A percentile compares a stretch with the other conserved stretches of the same genome.
phyloP scores from a whole-genome alignment of 345 rosid species.

The Lepidium africanum region DNA sequence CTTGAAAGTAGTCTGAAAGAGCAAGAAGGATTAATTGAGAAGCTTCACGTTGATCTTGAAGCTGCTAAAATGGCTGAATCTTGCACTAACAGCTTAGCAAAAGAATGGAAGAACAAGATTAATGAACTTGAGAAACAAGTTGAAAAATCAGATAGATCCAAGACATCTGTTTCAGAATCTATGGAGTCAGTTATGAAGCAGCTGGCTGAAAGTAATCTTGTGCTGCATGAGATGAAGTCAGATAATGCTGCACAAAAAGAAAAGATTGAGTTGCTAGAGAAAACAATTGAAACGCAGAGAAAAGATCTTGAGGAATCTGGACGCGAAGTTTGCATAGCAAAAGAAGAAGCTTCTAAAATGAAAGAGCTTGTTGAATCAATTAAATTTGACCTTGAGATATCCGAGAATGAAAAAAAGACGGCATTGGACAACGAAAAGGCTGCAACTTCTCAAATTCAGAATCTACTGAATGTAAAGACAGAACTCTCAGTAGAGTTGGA shows the following conservation, averaged over 20 bases:
- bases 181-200: constrained; percentile 70
- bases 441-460: constrained; percentile 56
- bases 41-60: constrained; percentile 75
- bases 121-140: constrained; percentile 53
- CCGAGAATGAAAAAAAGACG: constrained; percentile 52
- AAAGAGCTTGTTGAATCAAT: constrained; percentile 39
- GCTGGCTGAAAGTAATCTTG: constrained; percentile 50
- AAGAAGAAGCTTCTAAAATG: constrained; percentile 45
- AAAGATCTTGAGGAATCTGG: constrained; percentile 66
- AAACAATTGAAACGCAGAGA: constrained; percentile 45
- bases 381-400: constrained; percentile 49
- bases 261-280: constrained; percentile 63
- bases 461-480: constrained; percentile 57
- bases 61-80: constrained; percentile 86
- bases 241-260: constrained; percentile 54
- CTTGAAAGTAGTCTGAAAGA: constrained; percentile 45
- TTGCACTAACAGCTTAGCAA: constrained; percentile 52
- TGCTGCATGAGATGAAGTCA: constrained; percentile 56
- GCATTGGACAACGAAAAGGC: constrained; percentile 71
- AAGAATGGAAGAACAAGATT: constrained; percentile 59
- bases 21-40: constrained; percentile 53
- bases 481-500: constrained; percentile 54
- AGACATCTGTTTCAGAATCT: constrained; percentile 76
- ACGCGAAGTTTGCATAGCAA: constrained; percentile 25
- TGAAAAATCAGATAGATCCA: constrained; percentile 52